Evolutionary conservation across 2,329 filamentous ascomycete genomes (phyloP), one percentile per base, ranked within the genome.

Genomic region (Colletotrichum cereale): DNA sequence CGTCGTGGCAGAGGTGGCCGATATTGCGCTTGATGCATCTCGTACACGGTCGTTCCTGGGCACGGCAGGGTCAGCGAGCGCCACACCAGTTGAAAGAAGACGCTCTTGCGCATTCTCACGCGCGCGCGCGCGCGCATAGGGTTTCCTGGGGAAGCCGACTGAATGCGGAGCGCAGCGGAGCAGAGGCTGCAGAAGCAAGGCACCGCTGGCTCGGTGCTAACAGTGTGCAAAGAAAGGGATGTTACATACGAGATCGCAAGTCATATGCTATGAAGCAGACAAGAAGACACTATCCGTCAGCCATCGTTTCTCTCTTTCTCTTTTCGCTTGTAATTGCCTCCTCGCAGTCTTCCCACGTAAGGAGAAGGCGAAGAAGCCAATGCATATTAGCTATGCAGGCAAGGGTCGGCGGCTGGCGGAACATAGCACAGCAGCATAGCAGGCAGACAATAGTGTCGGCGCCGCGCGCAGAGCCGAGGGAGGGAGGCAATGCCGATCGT

Each of bases 11-110:
- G 75, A 99, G 88, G 83, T 99, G 96, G 78, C 96, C 96, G 82
- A 99, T 99, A 84, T 97, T 97, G 79, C 96, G 92, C 85, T 98
- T 99, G 84, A 98, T 94, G 86, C 96, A 99, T 84, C 96, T 90
- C 78, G 94, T 96, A 88, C 96, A 99, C 79, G 96, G 96, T 81
- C 96, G 92, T 86, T 97, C 94, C 94, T 97, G 82, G 79, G 77
- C 78, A 78, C 73, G 66, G 74, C 72, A 75, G n/a, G 64, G 76
- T 75, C 75, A 77, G 78, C 80, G 75, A 76, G 76, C 75, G 75
- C 76, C 75, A 74, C 76, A 77, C 76, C 74, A 40, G 62, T 64
- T 42, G n/a, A 67, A 61, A 18, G 44, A 48, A 44, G 18, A n/a
- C 24, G 44, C 44, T 8, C 11, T 38, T 38, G n/a, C n/a, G n/a